These are phyloP conservation scores for Gaeumannomyces tritici DNA, from an alignment of 2,329 filamentous ascomycete genomes.

Conservation along the genomic window DNA sequence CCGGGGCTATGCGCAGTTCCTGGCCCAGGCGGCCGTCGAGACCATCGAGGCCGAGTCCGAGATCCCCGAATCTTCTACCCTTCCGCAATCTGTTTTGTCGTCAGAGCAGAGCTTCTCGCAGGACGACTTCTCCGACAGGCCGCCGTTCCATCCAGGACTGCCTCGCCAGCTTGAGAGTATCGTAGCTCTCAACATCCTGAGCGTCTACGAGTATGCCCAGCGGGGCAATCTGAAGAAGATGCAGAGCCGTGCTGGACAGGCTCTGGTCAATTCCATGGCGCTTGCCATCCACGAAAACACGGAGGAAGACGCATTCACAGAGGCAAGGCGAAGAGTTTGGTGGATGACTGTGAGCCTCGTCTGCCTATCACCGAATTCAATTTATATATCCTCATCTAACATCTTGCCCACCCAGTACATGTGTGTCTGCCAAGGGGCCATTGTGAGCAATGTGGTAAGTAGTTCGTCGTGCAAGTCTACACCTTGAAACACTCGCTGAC, in stretches of 20 bases:
- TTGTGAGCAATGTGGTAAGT: conserved; percentile 38
- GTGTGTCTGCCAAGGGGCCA: conserved; percentile 37
- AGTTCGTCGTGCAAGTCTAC: not conserved
- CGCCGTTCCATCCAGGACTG: conserved; percentile 32
- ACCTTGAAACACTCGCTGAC: conserved; percentile 1
- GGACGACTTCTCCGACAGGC: conserved; percentile 14
- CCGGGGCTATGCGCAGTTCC: conserved; percentile 36
- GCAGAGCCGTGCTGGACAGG: conserved; percentile 35
- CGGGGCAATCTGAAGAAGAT: conserved; percentile 43
- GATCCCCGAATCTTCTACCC: conserved; percentile 31
- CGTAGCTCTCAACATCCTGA: conserved; percentile 35
- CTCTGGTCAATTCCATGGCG: conserved; percentile 34
- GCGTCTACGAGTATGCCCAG: conserved; percentile 43
- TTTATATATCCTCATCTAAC: not conserved
- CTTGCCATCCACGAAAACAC: conserved; percentile 29
- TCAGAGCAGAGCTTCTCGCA: conserved; percentile 14
- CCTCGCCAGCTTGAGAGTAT: conserved; percentile 37
- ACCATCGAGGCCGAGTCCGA: conserved; percentile 38
- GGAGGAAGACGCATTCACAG: conserved; percentile 28
- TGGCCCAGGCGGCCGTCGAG: conserved; percentile 36
- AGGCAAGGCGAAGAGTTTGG: conserved; percentile 37
- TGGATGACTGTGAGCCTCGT: conserved; percentile 36
- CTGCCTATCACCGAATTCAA: not conserved
- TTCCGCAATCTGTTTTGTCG: conserved; percentile 32
- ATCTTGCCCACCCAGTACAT: conserved; percentile 33